Conservation (phyloP, 768 basidiomycete genomes). For the Boletus reticulatus region DNA sequence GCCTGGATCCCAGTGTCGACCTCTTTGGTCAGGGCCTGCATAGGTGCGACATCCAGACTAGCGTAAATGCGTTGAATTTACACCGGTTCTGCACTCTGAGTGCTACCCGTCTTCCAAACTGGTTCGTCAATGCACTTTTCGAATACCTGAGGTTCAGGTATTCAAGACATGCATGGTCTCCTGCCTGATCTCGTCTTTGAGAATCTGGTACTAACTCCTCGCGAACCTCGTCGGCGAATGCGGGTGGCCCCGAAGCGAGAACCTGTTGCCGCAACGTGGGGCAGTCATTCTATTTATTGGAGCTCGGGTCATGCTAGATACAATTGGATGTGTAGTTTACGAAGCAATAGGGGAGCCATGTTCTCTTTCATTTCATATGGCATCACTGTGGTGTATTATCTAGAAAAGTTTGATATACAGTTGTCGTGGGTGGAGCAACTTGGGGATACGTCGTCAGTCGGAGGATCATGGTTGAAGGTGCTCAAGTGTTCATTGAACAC, state of each 20-base stretch:
- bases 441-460: too few species aligned
- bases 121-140: slow-evolving; percentile 11
- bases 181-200: slow-evolving; percentile 30
- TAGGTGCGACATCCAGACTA: neutral
- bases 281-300: too few species aligned
- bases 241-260: neutral
- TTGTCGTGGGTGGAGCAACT: too few species aligned
- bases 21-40: neutral
- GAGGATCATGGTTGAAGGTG: too few species aligned
- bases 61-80: neutral
- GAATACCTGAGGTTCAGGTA: slow-evolving; percentile 17
- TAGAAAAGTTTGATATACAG: too few species aligned
- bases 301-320: too few species aligned
- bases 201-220: slow-evolving; percentile 34
- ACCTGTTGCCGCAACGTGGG: slow-evolving; percentile 17
- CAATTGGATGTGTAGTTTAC: too few species aligned
- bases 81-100: slow-evolving; percentile 13
- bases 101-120: slow-evolving; percentile 19
- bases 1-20: neutral
- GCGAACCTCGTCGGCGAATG: slow-evolving; percentile 2
- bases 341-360: too few species aligned
- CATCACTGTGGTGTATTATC: too few species aligned
- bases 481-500: too few species aligned
- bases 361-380: too few species aligned
- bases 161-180: slow-evolving; percentile 4